These are phyloP conservation scores for Sporothrix brunneoviolacea DNA, from an alignment of 2,329 filamentous ascomycete species.

Conservation along the genomic window DNA sequence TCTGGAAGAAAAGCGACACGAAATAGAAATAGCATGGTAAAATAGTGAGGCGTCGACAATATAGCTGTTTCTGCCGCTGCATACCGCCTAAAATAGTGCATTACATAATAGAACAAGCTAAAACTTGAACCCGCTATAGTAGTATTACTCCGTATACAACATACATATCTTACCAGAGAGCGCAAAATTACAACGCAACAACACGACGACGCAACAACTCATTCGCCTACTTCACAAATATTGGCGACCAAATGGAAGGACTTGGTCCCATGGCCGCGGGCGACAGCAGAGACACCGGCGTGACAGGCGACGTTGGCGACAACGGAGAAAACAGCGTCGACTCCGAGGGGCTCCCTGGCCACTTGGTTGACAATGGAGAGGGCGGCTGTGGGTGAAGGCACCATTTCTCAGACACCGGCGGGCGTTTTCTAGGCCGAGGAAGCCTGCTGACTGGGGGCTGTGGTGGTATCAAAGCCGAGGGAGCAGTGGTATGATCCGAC, in stretches of 20 bases:
- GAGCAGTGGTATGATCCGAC: neutral
- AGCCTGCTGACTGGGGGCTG: neutral
- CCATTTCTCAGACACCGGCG: neutral
- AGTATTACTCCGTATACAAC: neutral
- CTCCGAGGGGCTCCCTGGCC: neutral
- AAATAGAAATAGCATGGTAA: neutral
- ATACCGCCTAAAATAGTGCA: neutral
- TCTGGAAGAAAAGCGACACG: too few relatives aligned
- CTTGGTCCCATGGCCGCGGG: neutral
- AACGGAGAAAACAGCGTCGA: constrained; percentile 1
- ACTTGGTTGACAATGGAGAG: neutral
- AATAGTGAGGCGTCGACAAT: too few relatives aligned
- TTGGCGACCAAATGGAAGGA: neutral
- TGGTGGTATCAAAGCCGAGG: neutral
- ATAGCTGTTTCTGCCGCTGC: neutral
- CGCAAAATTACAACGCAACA: neutral
- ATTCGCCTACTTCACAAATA: constrained; percentile 3
- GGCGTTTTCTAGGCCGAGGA: neutral
- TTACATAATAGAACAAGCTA: neutral
- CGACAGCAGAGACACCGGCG: neutral
- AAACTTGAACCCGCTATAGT: neutral
- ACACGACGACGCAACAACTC: too few relatives aligned
- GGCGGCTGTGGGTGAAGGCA: neutral
- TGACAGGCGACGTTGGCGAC: neutral
- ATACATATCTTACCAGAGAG: neutral